Percentiles rank a stretch among this genome's conserved stretches.
Evolutionary conservation across 1,284 basidiomycete genomes (phyloP).

Genomic region (Testicularia cyperi): DNA sequence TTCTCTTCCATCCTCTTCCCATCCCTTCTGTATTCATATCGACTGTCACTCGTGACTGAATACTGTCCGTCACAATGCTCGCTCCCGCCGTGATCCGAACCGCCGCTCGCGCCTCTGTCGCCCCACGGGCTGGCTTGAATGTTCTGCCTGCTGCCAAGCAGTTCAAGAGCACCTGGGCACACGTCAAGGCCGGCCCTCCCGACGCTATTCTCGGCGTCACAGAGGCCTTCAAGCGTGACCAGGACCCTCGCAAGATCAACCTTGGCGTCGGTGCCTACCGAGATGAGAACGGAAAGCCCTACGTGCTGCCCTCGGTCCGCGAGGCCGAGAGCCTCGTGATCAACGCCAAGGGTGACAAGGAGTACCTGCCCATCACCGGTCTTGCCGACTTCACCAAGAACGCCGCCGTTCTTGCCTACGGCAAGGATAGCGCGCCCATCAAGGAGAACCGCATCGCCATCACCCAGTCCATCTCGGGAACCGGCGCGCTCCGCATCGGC

Average conservation of each 20-base stretch:
- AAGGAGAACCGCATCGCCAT: slow-evolving; percentile 73
- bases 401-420: slow-evolving; percentile 89
- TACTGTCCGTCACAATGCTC: slow-evolving; percentile 17
- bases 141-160: slow-evolving; percentile 34
- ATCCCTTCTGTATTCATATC: not conserved
- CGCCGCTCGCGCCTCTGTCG: slow-evolving; percentile 22
- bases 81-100: slow-evolving; percentile 29
- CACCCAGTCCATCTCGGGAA: slow-evolving; percentile 96
- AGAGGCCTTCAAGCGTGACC: slow-evolving; percentile 84
- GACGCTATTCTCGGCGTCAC: slow-evolving; percentile 93
- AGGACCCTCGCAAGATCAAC: slow-evolving; percentile 91
- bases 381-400: slow-evolving; percentile 83
- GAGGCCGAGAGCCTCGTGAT: slow-evolving; percentile 83
- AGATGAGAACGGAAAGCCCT: slow-evolving; percentile 92
- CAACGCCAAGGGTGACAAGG: slow-evolving; percentile 80
- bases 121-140: slow-evolving; percentile 18
- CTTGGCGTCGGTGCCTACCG: slow-evolving; percentile 81
- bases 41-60: not conserved
- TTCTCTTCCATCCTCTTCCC: slow-evolving; percentile 1
- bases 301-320: slow-evolving; percentile 84
- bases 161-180: slow-evolving; percentile 74
- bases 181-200: slow-evolving; percentile 82
- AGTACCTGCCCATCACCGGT: slow-evolving; percentile 96
- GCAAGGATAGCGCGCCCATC: slow-evolving; percentile 70
- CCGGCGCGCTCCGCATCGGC: slow-evolving; percentile 93